These are phyloP conservation scores for Talaromyces sp. DNA, from an alignment of 2,329 filamentous ascomycete genomes.

Conservation along the genomic window DNA sequence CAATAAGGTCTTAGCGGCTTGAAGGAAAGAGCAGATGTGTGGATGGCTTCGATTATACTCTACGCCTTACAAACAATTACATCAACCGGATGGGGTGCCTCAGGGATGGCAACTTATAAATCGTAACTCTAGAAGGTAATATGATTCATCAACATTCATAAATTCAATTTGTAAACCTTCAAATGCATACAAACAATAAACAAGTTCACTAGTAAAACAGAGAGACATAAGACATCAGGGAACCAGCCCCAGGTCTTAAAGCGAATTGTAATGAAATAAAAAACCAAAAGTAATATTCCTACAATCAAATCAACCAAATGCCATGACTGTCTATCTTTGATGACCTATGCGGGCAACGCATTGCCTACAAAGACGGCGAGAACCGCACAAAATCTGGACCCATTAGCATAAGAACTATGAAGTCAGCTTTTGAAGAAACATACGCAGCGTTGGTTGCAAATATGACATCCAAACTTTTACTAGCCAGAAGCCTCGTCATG, in stretches of 20 bases:
- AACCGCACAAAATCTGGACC: constrained; percentile 13
- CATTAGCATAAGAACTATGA: background rate
- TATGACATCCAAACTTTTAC: background rate
- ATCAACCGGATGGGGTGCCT: background rate
- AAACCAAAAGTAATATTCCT: background rate
- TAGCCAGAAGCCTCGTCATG: background rate
- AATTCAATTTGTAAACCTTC: background rate
- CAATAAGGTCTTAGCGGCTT: constrained; percentile 45
- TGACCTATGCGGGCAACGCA: background rate
- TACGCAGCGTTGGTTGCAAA: constrained; percentile 14
- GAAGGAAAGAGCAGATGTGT: background rate
- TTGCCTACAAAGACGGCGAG: constrained; percentile 17
- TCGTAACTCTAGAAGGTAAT: background rate
- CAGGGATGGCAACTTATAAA: background rate
- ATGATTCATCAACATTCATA: background rate
- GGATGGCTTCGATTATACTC: background rate
- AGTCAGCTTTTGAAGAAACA: background rate
- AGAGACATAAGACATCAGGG: background rate
- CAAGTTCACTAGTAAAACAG: background rate
- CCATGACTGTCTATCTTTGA: too few species aligned
- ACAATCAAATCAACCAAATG: background rate
- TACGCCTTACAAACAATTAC: background rate
- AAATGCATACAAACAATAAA: background rate
- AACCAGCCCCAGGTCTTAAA: background rate
- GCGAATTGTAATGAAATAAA: background rate